phyloP scores from a whole-genome alignment of 2,329 filamentous ascomycete species.

The Fusarium caatingaense region DNA sequence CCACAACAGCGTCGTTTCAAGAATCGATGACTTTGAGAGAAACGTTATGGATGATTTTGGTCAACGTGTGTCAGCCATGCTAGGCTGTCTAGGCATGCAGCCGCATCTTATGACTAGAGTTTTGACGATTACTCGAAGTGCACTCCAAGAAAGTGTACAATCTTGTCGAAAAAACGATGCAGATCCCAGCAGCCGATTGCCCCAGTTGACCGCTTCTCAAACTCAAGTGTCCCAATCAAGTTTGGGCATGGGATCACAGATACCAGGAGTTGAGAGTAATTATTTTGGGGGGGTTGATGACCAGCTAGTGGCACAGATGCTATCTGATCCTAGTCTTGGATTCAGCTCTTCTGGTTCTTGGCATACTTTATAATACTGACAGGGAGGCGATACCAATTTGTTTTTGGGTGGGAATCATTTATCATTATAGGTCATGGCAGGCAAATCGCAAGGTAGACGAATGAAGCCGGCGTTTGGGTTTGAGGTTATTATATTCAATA shows the following conservation, averaged over 20 bases:
- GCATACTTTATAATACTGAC: not conserved
- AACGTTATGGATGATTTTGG: constrained; percentile 7
- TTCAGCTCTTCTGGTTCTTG: not conserved
- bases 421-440: not conserved
- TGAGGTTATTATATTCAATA: not conserved
- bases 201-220: not conserved
- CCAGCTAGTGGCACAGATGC: constrained; percentile 2
- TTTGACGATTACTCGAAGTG: not conserved
- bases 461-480: not conserved
- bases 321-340: not conserved
- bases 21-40: constrained; percentile 1
- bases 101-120: not conserved
- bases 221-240: not conserved
- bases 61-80: not conserved
- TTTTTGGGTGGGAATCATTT: not conserved
- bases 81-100: not conserved
- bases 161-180: not conserved
- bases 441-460: not conserved
- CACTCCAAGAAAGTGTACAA: constrained; percentile 7
- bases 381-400: constrained; percentile 22
- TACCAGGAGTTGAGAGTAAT: not conserved
- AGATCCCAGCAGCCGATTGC: not conserved
- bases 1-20: not conserved
- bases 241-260: not conserved
- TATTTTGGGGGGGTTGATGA: not conserved